phyloP scores from a whole-genome alignment of 345 rosid genomes.

The Arabidopsis suecica region DNA sequence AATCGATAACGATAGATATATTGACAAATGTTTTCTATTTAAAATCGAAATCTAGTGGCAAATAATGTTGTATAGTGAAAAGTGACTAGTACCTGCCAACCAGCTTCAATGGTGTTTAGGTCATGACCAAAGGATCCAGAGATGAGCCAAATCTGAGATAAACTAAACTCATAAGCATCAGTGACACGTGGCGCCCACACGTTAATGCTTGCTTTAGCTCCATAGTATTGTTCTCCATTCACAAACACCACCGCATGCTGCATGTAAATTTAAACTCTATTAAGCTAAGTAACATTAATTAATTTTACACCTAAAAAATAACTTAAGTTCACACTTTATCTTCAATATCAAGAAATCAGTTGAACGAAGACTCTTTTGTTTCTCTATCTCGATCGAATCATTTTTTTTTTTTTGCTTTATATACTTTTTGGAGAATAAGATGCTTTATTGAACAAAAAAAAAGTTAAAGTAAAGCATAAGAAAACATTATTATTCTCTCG shows the following conservation, averaged over 20 bases:
- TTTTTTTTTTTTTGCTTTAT: constrained; percentile 23
- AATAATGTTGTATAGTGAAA: too few species aligned
- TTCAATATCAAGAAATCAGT: constrained; percentile 30
- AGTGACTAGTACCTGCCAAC: constrained; percentile 78
- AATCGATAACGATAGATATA: background rate
- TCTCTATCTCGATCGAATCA: constrained; percentile 32
- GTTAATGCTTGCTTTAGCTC: constrained; percentile 92
- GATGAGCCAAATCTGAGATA: constrained; percentile 94
- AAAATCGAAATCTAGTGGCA: too few species aligned
- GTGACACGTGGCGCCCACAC: constrained; percentile 91
- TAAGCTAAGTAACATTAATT: background rate
- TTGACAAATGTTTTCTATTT: background rate
- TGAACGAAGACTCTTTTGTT: constrained; percentile 11
- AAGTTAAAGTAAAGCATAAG: constrained; percentile 35
- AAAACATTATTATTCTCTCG: constrained; percentile 32
- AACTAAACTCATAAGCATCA: constrained; percentile 81
- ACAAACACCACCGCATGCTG: constrained; percentile 99
- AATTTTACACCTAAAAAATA: background rate
- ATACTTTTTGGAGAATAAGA: constrained; percentile 27
- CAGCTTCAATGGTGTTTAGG: constrained; percentile 97
- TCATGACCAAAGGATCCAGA: constrained; percentile 95
- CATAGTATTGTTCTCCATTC: constrained; percentile 83
- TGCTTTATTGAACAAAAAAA: constrained; percentile 40
- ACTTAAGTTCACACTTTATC: background rate
- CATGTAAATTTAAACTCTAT: constrained; percentile 19